Evolutionary conservation across 2,329 filamentous ascomycete genomes (phyloP).

Genomic region (Chaetomiaceae sp.): DNA sequence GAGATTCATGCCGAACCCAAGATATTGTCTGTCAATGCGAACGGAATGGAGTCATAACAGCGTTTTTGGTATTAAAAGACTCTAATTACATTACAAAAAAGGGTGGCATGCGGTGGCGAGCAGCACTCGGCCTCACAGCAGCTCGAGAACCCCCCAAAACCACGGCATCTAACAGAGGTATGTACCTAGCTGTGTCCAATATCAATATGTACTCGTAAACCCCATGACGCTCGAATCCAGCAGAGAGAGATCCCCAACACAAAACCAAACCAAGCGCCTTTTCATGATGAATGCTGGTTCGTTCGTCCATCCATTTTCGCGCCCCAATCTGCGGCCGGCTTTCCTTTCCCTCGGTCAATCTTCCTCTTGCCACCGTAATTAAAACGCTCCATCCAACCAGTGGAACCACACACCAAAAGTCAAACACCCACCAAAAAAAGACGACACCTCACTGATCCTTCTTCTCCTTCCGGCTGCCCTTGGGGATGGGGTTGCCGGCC

Average conservation of each 20-base stretch:
- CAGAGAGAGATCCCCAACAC: too few species aligned
- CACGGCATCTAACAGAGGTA: background rate
- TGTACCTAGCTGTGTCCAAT: background rate
- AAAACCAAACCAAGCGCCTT: too few species aligned
- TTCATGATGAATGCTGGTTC: too few species aligned
- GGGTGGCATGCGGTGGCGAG: background rate
- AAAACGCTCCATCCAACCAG: too few species aligned
- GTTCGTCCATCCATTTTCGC: too few species aligned
- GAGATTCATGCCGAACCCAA: too few species aligned
- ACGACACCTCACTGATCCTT: slow-evolving; percentile 4
- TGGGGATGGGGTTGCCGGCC: slow-evolving; percentile 35
- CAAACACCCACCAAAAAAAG: background rate
- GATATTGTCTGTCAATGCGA: too few species aligned
- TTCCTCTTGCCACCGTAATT: too few species aligned
- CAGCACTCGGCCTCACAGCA: background rate
- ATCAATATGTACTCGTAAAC: background rate
- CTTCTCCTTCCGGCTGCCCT: slow-evolving; percentile 20
- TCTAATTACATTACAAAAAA: slow-evolving; percentile 7
- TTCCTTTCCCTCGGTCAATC: too few species aligned
- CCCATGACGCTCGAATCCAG: background rate
- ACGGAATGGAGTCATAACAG: slow-evolving; percentile 11
- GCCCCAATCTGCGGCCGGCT: too few species aligned
- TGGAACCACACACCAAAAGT: too few species aligned
- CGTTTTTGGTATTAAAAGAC: slow-evolving; percentile 8
- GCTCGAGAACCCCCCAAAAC: background rate